Percentiles rank a stretch among this genome's conserved stretches.
Conservation (phyloP, 805 yeast genomes). For the Saccharomyces eubayanus region DNA sequence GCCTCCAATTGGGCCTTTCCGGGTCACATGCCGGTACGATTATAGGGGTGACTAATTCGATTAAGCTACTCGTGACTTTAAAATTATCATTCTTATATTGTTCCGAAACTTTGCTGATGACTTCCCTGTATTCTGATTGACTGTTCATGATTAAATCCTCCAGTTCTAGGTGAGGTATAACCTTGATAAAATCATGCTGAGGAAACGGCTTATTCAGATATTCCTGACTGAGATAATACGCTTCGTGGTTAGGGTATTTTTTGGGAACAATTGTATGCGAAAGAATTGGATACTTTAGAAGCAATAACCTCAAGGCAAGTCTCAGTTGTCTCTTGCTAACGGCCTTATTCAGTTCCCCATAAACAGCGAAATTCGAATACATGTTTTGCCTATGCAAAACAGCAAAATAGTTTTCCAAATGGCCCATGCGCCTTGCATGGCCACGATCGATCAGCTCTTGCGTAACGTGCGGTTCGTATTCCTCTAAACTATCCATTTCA, state of each 20-base stretch:
- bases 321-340: conserved; percentile 6
- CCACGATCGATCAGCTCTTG: conserved; percentile 14
- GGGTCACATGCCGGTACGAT: conserved; percentile 13
- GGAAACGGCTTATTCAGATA: conserved; percentile 16
- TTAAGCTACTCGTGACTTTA: conserved; percentile 6
- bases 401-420: conserved; percentile 23
- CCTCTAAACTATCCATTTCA: conserved; percentile 1
- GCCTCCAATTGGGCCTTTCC: conserved; percentile 20
- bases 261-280: conserved; percentile 15
- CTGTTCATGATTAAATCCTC: conserved; percentile 18
- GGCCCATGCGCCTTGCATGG: conserved; percentile 27
- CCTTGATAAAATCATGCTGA: conserved; percentile 18
- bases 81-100: conserved; percentile 11
- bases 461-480: conserved; percentile 5
- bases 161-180: conserved; percentile 10
- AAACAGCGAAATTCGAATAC: conserved; percentile 18
- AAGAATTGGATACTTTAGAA: conserved; percentile 17
- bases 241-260: conserved; percentile 9
- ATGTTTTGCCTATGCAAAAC: conserved; percentile 18
- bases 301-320: conserved; percentile 12
- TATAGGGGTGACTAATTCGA: conserved; percentile 11
- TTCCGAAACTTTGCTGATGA: conserved; percentile 4
- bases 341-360: conserved; percentile 12
- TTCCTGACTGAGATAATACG: conserved; percentile 15
- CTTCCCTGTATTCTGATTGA: conserved; percentile 13